Percentiles rank a stretch among this genome's conserved stretches.
These are phyloP conservation scores for Neurospora sp. DNA, from an alignment of 495 filamentous ascomycete species.

Conservation along the genomic window DNA sequence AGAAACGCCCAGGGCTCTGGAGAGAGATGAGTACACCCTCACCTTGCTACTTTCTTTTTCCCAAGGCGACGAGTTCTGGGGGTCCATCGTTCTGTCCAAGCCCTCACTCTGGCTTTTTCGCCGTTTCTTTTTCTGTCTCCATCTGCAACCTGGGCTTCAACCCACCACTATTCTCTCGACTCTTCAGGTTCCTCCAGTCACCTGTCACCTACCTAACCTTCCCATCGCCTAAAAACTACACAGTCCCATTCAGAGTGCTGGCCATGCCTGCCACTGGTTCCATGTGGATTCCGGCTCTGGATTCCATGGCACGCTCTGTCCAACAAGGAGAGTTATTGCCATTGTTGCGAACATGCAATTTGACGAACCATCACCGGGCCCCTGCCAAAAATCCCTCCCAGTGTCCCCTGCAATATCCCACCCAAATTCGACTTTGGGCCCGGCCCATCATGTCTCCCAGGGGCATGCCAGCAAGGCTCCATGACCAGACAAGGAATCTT, in stretches of 20 bases:
- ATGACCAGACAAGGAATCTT: not conserved
- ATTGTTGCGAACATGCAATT: conserved; percentile 23
- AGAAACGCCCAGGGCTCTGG: not conserved
- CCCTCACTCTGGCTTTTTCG: not conserved
- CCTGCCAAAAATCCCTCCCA: conserved; percentile 22
- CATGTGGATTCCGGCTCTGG: not conserved
- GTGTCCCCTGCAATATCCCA: not conserved
- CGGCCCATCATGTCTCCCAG: not conserved
- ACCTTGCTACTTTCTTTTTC: not conserved
- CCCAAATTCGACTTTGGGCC: not conserved
- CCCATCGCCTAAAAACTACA: not conserved
- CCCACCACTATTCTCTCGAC: not conserved
- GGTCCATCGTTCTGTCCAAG: not conserved
- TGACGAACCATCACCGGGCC: conserved; percentile 22
- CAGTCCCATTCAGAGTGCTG: not conserved
- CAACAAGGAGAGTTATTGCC: conserved; percentile 13
- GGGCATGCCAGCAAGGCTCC: not conserved
- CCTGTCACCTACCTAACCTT: not conserved
- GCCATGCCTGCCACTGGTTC: not conserved
- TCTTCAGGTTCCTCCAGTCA: not conserved
- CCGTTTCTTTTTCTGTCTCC: not conserved
- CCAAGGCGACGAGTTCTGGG: not conserved
- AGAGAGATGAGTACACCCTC: not conserved
- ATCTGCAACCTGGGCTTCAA: not conserved
- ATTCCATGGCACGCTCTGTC: not conserved